Evolutionary conservation across 108 stramenopile genomes (phyloP).

Genomic region (Pseudonitzschia pungens): DNA sequence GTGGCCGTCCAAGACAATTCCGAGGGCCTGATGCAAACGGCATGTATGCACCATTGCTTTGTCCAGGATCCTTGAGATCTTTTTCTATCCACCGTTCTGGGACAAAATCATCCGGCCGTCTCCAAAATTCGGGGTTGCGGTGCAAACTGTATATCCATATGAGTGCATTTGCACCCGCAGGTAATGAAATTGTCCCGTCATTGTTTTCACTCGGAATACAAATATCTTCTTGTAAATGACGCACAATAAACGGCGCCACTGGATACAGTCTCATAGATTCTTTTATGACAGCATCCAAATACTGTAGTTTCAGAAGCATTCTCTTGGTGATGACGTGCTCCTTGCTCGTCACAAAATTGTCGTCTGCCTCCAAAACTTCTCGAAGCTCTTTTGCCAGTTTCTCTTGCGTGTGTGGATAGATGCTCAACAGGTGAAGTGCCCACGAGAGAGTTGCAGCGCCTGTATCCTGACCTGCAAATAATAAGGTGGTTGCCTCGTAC

Average conservation of each 20-base stretch:
- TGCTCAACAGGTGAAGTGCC: constrained; percentile 86
- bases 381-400: constrained; percentile 59
- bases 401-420: constrained; percentile 69
- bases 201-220: constrained; percentile 26
- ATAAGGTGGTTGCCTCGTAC: constrained; percentile 88
- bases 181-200: constrained; percentile 43
- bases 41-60: constrained; percentile 82
- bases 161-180: constrained; percentile 74
- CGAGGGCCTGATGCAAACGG: constrained; percentile 90
- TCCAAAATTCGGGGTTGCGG: constrained; percentile 83
- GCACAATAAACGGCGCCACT: constrained; percentile 91
- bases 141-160: constrained; percentile 95
- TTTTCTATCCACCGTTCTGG: constrained; percentile 84
- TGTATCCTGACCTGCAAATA: constrained; percentile 95
- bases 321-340: constrained; percentile 36
- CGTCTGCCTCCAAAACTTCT: constrained; percentile 29
- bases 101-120: constrained; percentile 77
- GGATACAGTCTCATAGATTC: constrained; percentile 93
- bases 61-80: constrained; percentile 48
- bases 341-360: background rate
- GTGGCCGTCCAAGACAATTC: constrained; percentile 91
- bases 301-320: constrained; percentile 58
- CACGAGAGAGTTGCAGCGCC: constrained; percentile 92
- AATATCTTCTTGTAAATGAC: constrained; percentile 65
- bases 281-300: constrained; percentile 84